Base-by-base conservation (phyloP, 202 grass and related monocot species). In the Panicum virgatum region DNA sequence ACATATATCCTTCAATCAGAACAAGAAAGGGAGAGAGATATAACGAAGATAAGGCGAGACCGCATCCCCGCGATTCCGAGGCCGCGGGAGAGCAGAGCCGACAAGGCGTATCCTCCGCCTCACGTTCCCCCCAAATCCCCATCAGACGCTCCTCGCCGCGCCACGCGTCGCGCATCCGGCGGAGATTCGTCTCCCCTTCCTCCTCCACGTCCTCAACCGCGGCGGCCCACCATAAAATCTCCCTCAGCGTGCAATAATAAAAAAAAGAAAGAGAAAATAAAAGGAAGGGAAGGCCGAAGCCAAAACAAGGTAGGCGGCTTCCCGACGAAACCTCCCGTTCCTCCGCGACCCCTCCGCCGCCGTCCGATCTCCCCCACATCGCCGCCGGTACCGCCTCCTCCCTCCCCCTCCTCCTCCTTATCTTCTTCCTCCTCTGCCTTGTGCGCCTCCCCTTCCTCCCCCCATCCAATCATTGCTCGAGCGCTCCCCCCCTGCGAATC, bases 271-370 rank as follows among this genome's bases (percentile, higher is more conserved):
- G 4, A 34, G 58, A 80, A 3, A 37, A 62, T 6, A 48, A 23
- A 43, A 82, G n/a, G n/a, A 60, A 87, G 76, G 69, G 53, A 80
- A 72, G 16, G 45, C 45, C 44, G 46, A 72, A 14, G 69, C 69
- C 52, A 9, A 58, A 63, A 52, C 74, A 46, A 88, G 80, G 78
- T 53, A 53, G 85, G 78, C 80, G 47, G 82, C 79, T 86, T 84
- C 79, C 73, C 32, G 37, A 90, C 86, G 84, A 40, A 89, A 87
- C 69, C 77, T 73, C 69, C 54, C 20, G 57, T 50, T 32, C 59
- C 69, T 72, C 46, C 75, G 69, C 54, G 38, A 76, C 36, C 32
- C 20, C 56, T 44, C 39, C 51, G 57, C 73, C 57, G 75, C 67
- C 83, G 48, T 46, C 46, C 19, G 61, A 58, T 83, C 70, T 59